Percentiles rank a stretch among this genome's conserved stretches.
These are phyloP conservation scores for Quercus berberidifolia DNA, from an alignment of 306 rosid genomes.

Conservation along the genomic window DNA sequence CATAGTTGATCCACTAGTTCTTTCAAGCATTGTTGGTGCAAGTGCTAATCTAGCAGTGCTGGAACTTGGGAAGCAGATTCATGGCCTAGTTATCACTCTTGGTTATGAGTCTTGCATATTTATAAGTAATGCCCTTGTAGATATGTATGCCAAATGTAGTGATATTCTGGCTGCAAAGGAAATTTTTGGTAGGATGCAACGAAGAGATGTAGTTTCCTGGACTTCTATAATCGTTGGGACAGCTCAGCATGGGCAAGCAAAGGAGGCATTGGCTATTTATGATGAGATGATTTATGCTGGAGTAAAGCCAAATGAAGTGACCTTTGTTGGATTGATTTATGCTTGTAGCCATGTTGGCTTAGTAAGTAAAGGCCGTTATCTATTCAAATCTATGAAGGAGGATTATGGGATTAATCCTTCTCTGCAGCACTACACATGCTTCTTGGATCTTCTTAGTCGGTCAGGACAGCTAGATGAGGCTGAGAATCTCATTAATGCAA, in stretches of 20 bases:
- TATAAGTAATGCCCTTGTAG: slow-evolving; percentile 76
- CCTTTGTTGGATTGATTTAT: slow-evolving; percentile 81
- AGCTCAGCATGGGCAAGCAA: slow-evolving; percentile 75
- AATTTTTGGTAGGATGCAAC: slow-evolving; percentile 47
- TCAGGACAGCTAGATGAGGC: slow-evolving; percentile 91
- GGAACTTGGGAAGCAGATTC: slow-evolving; percentile 82
- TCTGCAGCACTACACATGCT: slow-evolving; percentile 83
- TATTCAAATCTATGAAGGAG: slow-evolving; percentile 66
- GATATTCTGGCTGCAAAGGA: slow-evolving; percentile 62
- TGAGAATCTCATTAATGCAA: slow-evolving; percentile 45
- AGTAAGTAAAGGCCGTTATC: slow-evolving; percentile 55
- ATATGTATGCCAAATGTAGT: slow-evolving; percentile 91
- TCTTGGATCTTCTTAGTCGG: slow-evolving; percentile 79
- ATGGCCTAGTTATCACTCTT: slow-evolving; percentile 51
- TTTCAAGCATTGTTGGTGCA: too few relatives aligned
- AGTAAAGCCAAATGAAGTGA: slow-evolving; percentile 75
- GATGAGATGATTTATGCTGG: slow-evolving; percentile 64
- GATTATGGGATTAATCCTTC: slow-evolving; percentile 65
- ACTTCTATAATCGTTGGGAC: slow-evolving; percentile 84
- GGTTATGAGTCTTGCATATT: slow-evolving; percentile 78
- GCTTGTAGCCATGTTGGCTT: slow-evolving; percentile 83
- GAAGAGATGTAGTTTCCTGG: slow-evolving; percentile 84
- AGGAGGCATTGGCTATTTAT: slow-evolving; percentile 66
- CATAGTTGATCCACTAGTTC: too few relatives aligned
- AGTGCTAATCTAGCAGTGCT: slow-evolving; percentile 4